These are phyloP conservation scores for Usnea hakonensis DNA, from an alignment of 495 filamentous ascomycete species.

Conservation along the genomic window DNA sequence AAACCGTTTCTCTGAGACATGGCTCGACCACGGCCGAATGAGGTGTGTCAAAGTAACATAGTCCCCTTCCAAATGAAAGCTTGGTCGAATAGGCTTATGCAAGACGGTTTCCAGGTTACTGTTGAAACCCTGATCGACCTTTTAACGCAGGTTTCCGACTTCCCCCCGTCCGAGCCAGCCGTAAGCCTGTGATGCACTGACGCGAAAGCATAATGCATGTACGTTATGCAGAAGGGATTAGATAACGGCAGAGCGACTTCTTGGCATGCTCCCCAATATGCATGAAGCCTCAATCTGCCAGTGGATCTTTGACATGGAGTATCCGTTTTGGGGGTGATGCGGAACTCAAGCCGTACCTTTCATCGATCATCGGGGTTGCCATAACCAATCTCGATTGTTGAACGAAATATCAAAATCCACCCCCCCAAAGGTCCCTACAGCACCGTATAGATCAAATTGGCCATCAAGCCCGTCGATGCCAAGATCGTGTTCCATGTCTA, in stretches of 20 bases:
- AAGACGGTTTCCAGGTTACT: constrained; percentile 6
- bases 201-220: constrained; percentile 11
- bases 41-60: neutral
- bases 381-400: constrained; percentile 41
- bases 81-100: constrained; percentile 9
- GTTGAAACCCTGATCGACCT: constrained; percentile 18
- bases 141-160: constrained; percentile 21
- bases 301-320: neutral
- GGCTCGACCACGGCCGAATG: neutral
- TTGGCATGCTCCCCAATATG: constrained; percentile 11
- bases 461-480: constrained; percentile 71
- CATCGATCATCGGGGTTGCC: constrained; percentile 26
- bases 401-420: constrained; percentile 69
- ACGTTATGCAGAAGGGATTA: constrained; percentile 8
- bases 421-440: constrained; percentile 66
- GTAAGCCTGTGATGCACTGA: constrained; percentile 14
- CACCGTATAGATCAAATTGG: constrained; percentile 69
- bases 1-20: neutral
- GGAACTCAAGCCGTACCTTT: neutral
- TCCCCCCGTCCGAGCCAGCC: constrained; percentile 21
- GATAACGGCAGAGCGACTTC: constrained; percentile 7
- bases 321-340: neutral
- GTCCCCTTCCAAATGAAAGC: neutral
- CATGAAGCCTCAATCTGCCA: neutral
- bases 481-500: constrained; percentile 56